phyloP scores from a whole-genome alignment of 2,329 filamentous ascomycete genomes.

The Pseudocercospora fuligena region DNA sequence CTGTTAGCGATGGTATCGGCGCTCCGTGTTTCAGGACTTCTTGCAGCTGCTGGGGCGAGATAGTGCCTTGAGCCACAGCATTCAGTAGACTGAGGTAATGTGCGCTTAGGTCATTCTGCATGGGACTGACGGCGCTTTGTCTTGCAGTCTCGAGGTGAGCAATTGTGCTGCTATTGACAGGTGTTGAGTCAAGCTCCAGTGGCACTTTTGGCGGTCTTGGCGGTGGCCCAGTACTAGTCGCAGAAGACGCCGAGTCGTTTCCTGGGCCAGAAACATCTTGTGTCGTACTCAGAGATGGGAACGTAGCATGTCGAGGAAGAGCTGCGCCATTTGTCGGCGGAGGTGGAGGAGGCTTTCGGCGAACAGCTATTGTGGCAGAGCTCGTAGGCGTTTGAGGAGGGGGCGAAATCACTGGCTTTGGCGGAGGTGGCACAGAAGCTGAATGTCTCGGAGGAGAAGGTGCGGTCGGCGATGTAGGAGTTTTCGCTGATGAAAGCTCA shows the following conservation, averaged over 20 bases:
- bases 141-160: background rate
- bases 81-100: slow-evolving; percentile 24
- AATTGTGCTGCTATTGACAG: background rate
- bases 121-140: background rate
- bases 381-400: background rate
- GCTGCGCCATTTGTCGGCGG: background rate
- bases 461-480: background rate
- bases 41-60: slow-evolving; percentile 24
- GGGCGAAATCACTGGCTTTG: slow-evolving; percentile 8
- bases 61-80: slow-evolving; percentile 22
- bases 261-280: background rate
- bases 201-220: slow-evolving; percentile 15
- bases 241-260: background rate
- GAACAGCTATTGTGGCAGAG: slow-evolving; percentile 1
- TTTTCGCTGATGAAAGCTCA: slow-evolving; percentile 12
- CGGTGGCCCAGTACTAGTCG: slow-evolving; percentile 3
- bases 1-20: slow-evolving; percentile 9
- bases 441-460: slow-evolving; percentile 7
- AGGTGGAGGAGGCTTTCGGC: slow-evolving; percentile 14
- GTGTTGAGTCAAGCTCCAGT: slow-evolving; percentile 1
- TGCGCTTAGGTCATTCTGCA: slow-evolving; percentile 6
- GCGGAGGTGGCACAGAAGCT: slow-evolving; percentile 12
- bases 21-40: slow-evolving; percentile 13
- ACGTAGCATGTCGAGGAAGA: background rate
- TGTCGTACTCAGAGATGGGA: background rate